Conservation (phyloP, 2,329 filamentous ascomycete species). For the Fusarium phyllophilum region DNA sequence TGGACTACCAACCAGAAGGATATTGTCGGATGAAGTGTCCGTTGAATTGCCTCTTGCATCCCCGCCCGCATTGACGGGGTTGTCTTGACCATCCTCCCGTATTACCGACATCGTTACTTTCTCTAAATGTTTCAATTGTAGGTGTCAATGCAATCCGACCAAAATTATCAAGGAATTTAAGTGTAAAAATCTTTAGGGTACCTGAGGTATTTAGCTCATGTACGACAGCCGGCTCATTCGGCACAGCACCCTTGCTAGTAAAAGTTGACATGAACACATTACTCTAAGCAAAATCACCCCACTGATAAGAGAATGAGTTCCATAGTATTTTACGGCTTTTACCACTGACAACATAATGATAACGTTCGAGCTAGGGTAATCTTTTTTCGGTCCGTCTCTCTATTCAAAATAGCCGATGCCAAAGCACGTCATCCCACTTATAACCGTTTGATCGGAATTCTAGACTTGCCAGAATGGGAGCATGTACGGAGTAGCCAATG, state of each 20-base stretch:
- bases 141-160: accelerated
- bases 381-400: too few relatives aligned
- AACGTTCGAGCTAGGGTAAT: background rate
- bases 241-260: background rate
- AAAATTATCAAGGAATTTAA: background rate
- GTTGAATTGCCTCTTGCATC: background rate
- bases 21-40: background rate
- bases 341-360: background rate
- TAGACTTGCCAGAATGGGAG: accelerated
- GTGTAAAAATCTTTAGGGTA: background rate
- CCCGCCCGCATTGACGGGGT: too few relatives aligned
- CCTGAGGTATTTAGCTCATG: background rate
- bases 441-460: background rate
- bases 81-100: background rate
- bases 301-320: background rate
- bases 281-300: background rate
- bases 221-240: background rate
- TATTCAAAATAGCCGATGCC: background rate
- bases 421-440: background rate
- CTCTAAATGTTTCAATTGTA: background rate
- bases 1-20: background rate
- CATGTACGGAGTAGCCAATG: background rate
- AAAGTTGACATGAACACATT: background rate
- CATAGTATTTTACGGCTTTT: background rate
- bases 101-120: too few relatives aligned